Base-by-base conservation (phyloP, 176 grass and related monocot species). In the Zoysia japonica region DNA sequence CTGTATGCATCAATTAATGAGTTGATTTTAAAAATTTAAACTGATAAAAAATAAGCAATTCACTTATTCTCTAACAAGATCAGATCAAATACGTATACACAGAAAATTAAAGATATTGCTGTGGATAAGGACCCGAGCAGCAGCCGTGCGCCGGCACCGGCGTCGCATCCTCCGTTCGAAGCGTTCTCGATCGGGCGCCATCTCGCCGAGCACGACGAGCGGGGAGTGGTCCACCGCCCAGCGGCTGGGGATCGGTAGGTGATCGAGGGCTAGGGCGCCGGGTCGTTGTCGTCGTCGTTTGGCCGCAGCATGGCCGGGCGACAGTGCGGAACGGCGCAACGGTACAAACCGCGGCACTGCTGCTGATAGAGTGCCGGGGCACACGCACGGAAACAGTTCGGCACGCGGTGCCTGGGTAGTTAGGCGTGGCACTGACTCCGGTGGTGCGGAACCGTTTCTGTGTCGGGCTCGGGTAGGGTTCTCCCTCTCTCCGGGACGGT, bases 311-410 rank as follows among this genome's bases (percentile, higher is more conserved):
- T 16, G 0, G 37, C 43, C 13, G 71, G 3, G 44, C 44, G 1
- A 81, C 71, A 81, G 85, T 73, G 68, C 61, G 45, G 13, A 69
- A 3, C 75, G 68, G 86, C 68, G 75, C 52, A 28, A 65, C 35
- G 68, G 36, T 53, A 83, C 44, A 46, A 5, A 5, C 28, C 12
- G 75, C 14, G 75, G 13, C 7, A 10, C 45, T 47, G 53, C 74
- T 38, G 74, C 43, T 66, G 17, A 17, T 3, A 28, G 28, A 28
- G 28, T 28, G 28, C 28, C 28, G 28, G 67, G 7, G 16, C 16
- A 5, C 28, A 9, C 19, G 37, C 13, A 52, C 39, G 62, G 35
- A 47, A 1, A 65, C 51, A 19, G 0, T 1, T 16, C 28, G 10
- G 35, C 8, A 40, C 28, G 47, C 10, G 39, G 8, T 36, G 51